Evolutionary conservation across 768 basidiomycete genomes (phyloP).

Genomic region (Tylopilus rubrobrunneus): DNA sequence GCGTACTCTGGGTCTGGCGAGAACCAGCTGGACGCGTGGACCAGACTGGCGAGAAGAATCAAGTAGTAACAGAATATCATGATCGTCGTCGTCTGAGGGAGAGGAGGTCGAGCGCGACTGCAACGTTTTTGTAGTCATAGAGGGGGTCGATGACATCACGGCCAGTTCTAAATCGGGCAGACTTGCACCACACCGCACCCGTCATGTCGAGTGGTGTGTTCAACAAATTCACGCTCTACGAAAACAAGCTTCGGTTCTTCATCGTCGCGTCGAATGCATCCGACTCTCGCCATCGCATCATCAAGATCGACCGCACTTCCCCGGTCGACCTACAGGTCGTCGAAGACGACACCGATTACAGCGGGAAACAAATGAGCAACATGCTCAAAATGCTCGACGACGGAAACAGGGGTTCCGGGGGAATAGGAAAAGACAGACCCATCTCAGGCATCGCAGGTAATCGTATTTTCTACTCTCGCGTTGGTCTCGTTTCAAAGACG

Average conservation of each 20-base stretch:
- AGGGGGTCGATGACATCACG: constrained; percentile 27
- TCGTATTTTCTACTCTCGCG: not conserved
- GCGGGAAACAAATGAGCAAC: constrained; percentile 81
- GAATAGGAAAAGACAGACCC: constrained; percentile 71
- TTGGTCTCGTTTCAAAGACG: not conserved
- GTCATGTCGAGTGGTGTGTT: constrained; percentile 12
- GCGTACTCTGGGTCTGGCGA: constrained; percentile 36
- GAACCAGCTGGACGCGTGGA: constrained; percentile 52
- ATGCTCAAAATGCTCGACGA: constrained; percentile 95
- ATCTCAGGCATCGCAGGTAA: constrained; percentile 85
- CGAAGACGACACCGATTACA: constrained; percentile 88
- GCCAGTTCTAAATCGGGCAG: constrained; percentile 4
- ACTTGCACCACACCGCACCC: no score
- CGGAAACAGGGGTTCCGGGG: constrained; percentile 86
- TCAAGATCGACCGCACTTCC: constrained; percentile 88
- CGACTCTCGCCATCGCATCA: constrained; percentile 83
- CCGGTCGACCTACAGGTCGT: constrained; percentile 71
- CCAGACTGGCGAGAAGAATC: constrained; percentile 34
- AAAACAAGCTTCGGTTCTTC: constrained; percentile 88
- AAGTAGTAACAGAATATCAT: constrained; percentile 20
- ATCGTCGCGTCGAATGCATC: constrained; percentile 88
- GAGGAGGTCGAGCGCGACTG: not conserved
- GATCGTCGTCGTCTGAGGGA: not conserved
- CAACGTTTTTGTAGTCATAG: not conserved
- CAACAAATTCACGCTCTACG: constrained; percentile 92